Conservation (phyloP, 495 filamentous ascomycete genomes). For the Copromyces sp. region DNA sequence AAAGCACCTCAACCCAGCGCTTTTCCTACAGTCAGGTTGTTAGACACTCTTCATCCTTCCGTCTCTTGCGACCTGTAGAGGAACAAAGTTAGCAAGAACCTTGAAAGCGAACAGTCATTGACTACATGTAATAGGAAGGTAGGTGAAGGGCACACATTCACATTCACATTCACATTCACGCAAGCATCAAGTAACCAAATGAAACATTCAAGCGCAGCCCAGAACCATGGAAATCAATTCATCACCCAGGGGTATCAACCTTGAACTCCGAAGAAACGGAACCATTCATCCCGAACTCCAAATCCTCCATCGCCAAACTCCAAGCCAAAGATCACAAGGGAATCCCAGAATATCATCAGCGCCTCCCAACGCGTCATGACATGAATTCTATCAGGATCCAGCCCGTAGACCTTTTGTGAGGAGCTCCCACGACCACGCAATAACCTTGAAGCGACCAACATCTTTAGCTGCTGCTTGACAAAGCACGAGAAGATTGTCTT, state of each 20-base stretch:
- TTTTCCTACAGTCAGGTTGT: too few relatives aligned
- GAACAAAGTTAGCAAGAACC: neutral
- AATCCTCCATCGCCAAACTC: neutral
- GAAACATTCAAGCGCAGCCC: neutral
- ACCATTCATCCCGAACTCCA: neutral
- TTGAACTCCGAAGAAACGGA: neutral
- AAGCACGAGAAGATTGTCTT: constrained; percentile 3
- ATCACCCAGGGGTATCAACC: neutral
- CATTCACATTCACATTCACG: neutral
- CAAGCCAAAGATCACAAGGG: neutral
- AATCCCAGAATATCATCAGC: neutral
- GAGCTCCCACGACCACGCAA: constrained; percentile 84
- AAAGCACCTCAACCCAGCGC: too few relatives aligned
- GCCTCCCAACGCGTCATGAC: neutral
- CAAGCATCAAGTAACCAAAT: neutral
- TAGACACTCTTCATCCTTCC: too few relatives aligned
- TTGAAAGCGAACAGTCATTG: neutral
- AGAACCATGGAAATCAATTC: neutral
- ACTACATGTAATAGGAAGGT: neutral
- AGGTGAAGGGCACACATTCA: neutral
- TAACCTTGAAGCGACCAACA: constrained; percentile 59
- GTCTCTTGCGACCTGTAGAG: neutral
- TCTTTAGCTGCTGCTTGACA: neutral
- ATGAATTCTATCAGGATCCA: constrained; percentile 62
- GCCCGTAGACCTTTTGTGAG: constrained; percentile 85